Conservation (phyloP, 805 yeast species). For the Monosporozyma yasuniensis region DNA sequence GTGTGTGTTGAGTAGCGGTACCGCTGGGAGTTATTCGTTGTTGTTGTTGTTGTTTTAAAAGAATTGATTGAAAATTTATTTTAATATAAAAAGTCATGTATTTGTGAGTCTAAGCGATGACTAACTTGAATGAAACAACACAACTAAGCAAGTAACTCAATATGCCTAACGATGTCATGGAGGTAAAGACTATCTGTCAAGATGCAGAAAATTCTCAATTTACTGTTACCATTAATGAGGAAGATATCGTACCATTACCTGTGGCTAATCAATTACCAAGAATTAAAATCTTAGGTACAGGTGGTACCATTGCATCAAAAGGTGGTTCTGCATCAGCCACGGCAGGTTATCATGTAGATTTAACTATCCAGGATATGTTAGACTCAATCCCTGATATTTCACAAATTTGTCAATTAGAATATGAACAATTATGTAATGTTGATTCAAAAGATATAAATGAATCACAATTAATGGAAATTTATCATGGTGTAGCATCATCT, state of each 20-base stretch:
- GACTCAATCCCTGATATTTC: slow-evolving; percentile 49
- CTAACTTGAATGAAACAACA: background rate
- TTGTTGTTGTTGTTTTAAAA: background rate
- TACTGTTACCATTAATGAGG: slow-evolving; percentile 14
- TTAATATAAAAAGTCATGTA: too few relatives aligned
- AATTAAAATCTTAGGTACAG: slow-evolving; percentile 47
- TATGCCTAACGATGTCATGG: slow-evolving; percentile 24
- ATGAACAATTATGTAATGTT: slow-evolving; percentile 53
- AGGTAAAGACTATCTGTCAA: slow-evolving; percentile 28
- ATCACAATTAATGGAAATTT: slow-evolving; percentile 36
- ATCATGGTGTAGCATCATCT: slow-evolving; percentile 38
- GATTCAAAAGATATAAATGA: slow-evolving; percentile 53
- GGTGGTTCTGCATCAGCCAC: slow-evolving; percentile 40
- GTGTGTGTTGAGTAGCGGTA: background rate
- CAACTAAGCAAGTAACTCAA: background rate
- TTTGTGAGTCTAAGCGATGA: background rate
- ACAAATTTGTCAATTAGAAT: slow-evolving; percentile 45
- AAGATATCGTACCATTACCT: background rate
- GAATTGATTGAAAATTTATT: background rate
- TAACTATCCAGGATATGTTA: slow-evolving; percentile 44
- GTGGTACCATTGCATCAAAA: slow-evolving; percentile 52
- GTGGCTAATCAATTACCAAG: slow-evolving; percentile 19
- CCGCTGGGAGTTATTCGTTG: background rate
- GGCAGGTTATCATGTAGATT: slow-evolving; percentile 46
- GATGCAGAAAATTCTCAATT: slow-evolving; percentile 28